Base-by-base conservation (phyloP, 1,139 yeast genomes). In the Zygosaccharomyces pseudobailii region DNA sequence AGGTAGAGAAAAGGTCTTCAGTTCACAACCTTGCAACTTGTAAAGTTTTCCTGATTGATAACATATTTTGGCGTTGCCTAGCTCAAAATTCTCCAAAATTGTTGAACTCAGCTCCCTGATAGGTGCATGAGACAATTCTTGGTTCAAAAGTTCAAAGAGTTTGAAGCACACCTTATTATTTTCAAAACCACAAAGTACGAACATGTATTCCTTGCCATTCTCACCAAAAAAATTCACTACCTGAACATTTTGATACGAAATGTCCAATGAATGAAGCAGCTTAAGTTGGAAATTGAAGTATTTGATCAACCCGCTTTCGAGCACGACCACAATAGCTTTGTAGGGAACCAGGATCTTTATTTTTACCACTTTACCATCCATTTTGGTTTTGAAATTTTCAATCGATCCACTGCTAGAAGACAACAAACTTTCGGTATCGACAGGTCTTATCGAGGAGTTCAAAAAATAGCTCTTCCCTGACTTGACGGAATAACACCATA, bases 221-320 rank as follows among this genome's bases (percentile, higher is more conserved):
- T 55, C 59, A 3, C 40, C 28, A 42, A 61, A 62, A 45, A 53
- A 51, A 40, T 61, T 54, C 9, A 55, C 58, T 39, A 53, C 51
- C 25, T 47, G 43, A 21, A 62, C 54, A 32, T 58, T 52, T 20
- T 52, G 51, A 43, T 62, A 62, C 1, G 61, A 51, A 5, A 56
- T 52, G 27, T 59, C 54, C 19, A 51, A 33, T 3, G 61, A 57
- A 36, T 53, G 49, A 24, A 56, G 44, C 19, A 59, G 46, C 43
- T 57, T 62, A 35, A 56, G 51, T 4, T 56, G 45, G 39, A 68
- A 55, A 17, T 67, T 65, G 48, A 66, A 64, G 32, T 70, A 57
- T 37, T 70, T 68, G 42, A 78, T 59, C 38, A 66, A 60, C 5
- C 86, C 85, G 52, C 71, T 70, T 25, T 63, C 62, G 40, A 71